Evolutionary conservation across 768 basidiomycete genomes (phyloP).

Genomic region (Trichaptum fuscoviolaceum): DNA sequence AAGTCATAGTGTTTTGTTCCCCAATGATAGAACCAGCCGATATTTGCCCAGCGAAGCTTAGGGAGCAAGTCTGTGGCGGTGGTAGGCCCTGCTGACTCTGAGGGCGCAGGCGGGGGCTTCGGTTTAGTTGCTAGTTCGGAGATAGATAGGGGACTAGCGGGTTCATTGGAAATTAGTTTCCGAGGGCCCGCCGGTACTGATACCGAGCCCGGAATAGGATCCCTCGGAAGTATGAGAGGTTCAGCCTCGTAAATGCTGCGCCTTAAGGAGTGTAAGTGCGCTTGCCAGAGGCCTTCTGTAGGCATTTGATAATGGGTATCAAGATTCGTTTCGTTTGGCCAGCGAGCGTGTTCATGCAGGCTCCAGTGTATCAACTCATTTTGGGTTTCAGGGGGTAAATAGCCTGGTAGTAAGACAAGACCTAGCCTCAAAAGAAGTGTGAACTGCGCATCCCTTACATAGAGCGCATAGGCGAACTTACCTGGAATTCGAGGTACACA

Average conservation of each 20-base stretch:
- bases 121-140: conserved; percentile 45
- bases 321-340: conserved; percentile 86
- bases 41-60: conserved; percentile 92
- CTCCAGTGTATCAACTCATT: conserved; percentile 66
- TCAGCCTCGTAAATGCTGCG: conserved; percentile 25
- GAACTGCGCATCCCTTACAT: not conserved
- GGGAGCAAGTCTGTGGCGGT: conserved; percentile 52
- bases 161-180: conserved; percentile 64
- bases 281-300: conserved; percentile 69
- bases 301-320: conserved; percentile 84
- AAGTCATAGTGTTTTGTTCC: conserved; percentile 94
- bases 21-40: conserved; percentile 98
- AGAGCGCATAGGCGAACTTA: conserved; percentile 23
- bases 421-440: conserved; percentile 43
- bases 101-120: conserved; percentile 62
- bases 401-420: conserved; percentile 77
- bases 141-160: conserved; percentile 57
- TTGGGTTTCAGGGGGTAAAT: conserved; percentile 59
- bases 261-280: conserved; percentile 32
- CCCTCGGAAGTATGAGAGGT: conserved; percentile 41
- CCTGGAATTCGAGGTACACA: conserved; percentile 53
- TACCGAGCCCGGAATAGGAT: conserved; percentile 16
- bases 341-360: conserved; percentile 65
- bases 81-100: conserved; percentile 47
- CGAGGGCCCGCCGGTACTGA: conserved; percentile 46